Percentiles rank a stretch among this genome's conserved stretches.
phyloP scores from a whole-genome alignment of 352 stramenopile genomes.

The Pythium biforme region DNA sequence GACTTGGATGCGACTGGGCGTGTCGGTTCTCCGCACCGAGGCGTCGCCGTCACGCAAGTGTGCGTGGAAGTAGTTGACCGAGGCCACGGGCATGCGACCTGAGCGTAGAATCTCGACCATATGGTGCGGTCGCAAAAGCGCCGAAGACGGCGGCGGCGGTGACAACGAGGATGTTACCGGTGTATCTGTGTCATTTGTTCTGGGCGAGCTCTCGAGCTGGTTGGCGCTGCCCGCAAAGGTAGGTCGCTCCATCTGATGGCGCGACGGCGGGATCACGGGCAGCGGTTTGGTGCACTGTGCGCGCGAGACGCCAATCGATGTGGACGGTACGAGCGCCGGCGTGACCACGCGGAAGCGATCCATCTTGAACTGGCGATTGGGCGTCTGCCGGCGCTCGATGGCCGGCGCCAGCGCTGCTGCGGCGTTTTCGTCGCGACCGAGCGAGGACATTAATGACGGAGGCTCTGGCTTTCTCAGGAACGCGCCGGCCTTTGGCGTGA shows the following conservation, averaged over 20 bases:
- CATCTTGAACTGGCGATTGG: conserved; percentile 63
- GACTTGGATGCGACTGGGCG: conserved; percentile 19
- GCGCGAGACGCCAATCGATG: neutral
- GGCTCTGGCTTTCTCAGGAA: neutral
- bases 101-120: conserved; percentile 74
- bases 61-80: conserved; percentile 47
- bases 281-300: conserved; percentile 17
- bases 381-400: conserved; percentile 38
- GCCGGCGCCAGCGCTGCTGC: conserved; percentile 21
- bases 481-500: neutral
- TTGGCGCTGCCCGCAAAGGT: conserved; percentile 8
- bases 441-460: too few species aligned
- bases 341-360: conserved; percentile 62
- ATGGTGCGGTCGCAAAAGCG: conserved; percentile 52
- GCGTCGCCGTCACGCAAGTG: conserved; percentile 34
- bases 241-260: conserved; percentile 13
- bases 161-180: neutral
- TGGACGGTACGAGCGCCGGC: conserved; percentile 28
- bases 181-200: neutral
- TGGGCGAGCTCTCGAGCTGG: conserved; percentile 12
- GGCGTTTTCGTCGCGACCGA: conserved; percentile 11
- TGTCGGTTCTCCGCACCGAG: neutral
- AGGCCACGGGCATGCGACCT: conserved; percentile 66
- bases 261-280: conserved; percentile 32
- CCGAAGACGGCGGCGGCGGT: conserved; percentile 7